Evolutionary conservation across 345 rosid species (phyloP).

Genomic region (Alliaria petiolata): DNA sequence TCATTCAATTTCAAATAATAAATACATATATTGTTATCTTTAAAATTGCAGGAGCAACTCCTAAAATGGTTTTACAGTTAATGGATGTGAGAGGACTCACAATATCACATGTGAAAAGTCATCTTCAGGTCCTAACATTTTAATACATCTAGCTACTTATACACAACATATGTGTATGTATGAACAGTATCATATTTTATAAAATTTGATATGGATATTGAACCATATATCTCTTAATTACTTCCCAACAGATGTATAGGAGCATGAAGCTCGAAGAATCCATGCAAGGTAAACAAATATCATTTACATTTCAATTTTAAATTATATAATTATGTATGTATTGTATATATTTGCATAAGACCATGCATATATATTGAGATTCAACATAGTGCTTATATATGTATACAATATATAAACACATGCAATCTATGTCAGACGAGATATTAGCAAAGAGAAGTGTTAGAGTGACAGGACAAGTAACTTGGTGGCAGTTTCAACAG

Average conservation of each 20-base stretch:
- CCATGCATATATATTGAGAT: neutral
- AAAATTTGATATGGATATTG: neutral
- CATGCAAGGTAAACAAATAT: slow-evolving; percentile 25
- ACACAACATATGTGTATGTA: neutral
- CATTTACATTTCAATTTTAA: neutral
- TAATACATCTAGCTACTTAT: too few relatives aligned
- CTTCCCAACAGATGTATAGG: slow-evolving; percentile 28
- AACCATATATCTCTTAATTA: neutral
- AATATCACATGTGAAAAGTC: slow-evolving; percentile 82
- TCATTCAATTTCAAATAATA: neutral
- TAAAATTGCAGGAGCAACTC: slow-evolving; percentile 60
- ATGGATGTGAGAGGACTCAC: slow-evolving; percentile 83
- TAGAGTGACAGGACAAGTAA: slow-evolving; percentile 28
- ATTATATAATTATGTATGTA: neutral
- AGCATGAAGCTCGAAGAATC: slow-evolving; percentile 29
- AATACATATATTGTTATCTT: neutral
- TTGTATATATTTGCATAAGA: neutral
- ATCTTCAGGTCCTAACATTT: slow-evolving; percentile 53
- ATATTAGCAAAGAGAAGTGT: slow-evolving; percentile 33
- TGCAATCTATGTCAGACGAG: slow-evolving; percentile 27
- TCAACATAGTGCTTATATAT: neutral
- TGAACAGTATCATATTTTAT: neutral
- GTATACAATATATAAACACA: neutral
- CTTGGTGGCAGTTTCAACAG: slow-evolving; percentile 35
- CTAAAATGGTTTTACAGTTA: slow-evolving; percentile 72